These are phyloP conservation scores for Gaultheria prostrata DNA, from an alignment of 148 eudicot species.

Conservation along the genomic window DNA sequence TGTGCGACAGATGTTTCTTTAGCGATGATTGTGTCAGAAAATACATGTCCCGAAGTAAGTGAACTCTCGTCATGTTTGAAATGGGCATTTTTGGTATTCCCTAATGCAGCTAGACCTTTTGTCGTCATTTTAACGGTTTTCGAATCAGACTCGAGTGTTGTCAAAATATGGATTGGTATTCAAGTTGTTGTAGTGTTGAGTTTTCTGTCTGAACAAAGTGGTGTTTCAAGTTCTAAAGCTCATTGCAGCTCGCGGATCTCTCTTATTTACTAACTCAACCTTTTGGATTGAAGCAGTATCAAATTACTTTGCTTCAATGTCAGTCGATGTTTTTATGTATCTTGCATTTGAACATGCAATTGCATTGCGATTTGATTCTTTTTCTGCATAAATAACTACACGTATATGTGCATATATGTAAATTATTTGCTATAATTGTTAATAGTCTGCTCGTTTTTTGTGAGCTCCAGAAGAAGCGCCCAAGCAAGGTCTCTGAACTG, in stretches of 20 bases:
- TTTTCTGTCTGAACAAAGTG: not conserved
- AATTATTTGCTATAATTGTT: not conserved
- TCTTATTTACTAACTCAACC: not conserved
- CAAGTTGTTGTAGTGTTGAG: not conserved
- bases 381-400: not conserved
- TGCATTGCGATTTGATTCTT: not conserved
- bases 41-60: not conserved
- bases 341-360: not conserved
- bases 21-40: not conserved
- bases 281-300: not conserved
- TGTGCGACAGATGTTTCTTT: not conserved
- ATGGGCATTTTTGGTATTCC: not conserved
- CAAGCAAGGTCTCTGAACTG: constrained; percentile 57
- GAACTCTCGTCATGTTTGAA: not conserved
- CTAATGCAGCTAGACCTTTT: not conserved
- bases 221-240: not conserved
- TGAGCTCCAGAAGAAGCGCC: constrained; percentile 52
- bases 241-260: not conserved
- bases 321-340: not conserved
- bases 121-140: not conserved
- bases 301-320: not conserved
- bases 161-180: not conserved
- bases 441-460: not conserved
- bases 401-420: not conserved
- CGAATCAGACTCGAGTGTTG: not conserved